Percentiles rank a stretch among this genome's conserved stretches.
Conservation (phyloP, 2,329 filamentous ascomycete genomes). For the Fusarium transvaalense region DNA sequence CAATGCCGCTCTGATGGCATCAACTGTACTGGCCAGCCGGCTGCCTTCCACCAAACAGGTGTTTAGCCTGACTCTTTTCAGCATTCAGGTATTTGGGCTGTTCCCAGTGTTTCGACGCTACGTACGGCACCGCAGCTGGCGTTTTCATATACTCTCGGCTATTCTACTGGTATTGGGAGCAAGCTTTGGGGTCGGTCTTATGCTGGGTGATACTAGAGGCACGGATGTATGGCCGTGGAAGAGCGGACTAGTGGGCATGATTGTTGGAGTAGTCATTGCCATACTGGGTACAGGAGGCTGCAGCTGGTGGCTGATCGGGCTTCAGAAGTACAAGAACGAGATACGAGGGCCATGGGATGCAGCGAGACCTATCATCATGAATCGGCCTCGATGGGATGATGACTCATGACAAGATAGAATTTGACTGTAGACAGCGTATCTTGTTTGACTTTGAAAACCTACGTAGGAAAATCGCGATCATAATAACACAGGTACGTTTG, state of each 20-base stretch:
- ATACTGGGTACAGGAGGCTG: slow-evolving; percentile 89
- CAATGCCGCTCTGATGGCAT: slow-evolving; percentile 96
- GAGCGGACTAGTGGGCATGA: slow-evolving; percentile 75
- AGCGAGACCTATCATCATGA: slow-evolving; percentile 86
- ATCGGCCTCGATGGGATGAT: slow-evolving; percentile 67
- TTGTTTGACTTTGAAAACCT: not conserved
- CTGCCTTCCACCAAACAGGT: slow-evolving; percentile 92
- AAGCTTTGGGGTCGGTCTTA: slow-evolving; percentile 79
- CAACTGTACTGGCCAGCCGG: slow-evolving; percentile 90
- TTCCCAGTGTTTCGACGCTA: slow-evolving; percentile 98
- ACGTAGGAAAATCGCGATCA: not conserved
- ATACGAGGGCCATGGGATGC: slow-evolving; percentile 99
- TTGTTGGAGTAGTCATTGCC: slow-evolving; percentile 80
- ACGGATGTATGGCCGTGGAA: slow-evolving; percentile 63
- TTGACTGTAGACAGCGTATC: not conserved
- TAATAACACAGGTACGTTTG: not conserved
- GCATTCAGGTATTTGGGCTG: slow-evolving; percentile 95
- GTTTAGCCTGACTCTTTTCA: slow-evolving; percentile 94
- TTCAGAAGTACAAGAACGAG: slow-evolving; percentile 99
- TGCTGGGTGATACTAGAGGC: slow-evolving; percentile 61
- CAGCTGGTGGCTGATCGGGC: slow-evolving; percentile 96
- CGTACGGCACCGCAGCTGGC: slow-evolving; percentile 83
- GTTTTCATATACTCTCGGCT: slow-evolving; percentile 82
- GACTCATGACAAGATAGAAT: slow-evolving; percentile 40
- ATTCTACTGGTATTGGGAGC: slow-evolving; percentile 81